These are phyloP conservation scores for Mucor plumbeus DNA, from an alignment of 371 early-diverging fungal species.

Conservation along the genomic window DNA sequence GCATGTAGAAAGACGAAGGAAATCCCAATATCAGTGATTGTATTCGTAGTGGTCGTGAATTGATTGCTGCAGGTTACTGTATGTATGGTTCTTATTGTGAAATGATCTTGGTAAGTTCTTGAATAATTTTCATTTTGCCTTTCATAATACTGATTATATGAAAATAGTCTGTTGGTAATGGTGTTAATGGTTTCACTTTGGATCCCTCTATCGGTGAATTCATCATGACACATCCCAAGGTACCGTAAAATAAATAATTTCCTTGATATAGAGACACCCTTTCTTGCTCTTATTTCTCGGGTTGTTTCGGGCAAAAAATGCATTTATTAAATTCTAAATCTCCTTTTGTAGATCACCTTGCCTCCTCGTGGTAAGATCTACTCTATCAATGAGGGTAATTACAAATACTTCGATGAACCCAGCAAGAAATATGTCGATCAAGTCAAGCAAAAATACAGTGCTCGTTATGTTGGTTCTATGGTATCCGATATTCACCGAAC, in stretches of 20 bases:
- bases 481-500: constrained; percentile 99
- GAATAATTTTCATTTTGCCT: neutral
- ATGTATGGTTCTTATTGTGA: constrained; percentile 94
- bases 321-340: too few species aligned
- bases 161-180: constrained; percentile 81
- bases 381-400: constrained; percentile 98
- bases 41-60: constrained; percentile 90
- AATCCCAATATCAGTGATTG: constrained; percentile 71
- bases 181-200: constrained; percentile 96
- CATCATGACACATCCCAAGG: constrained; percentile 92
- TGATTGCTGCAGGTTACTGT: constrained; percentile 96
- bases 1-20: constrained; percentile 46
- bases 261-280: neutral
- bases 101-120: constrained; percentile 65
- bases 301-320: neutral
- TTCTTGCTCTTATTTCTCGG: constrained; percentile 5
- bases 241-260: constrained; percentile 30
- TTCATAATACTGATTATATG: constrained; percentile 18
- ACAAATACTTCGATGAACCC: constrained; percentile 89
- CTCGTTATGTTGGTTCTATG: constrained; percentile 98
- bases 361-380: constrained; percentile 95
- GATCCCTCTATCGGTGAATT: constrained; percentile 98
- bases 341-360: constrained; percentile 61
- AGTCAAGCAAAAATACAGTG: constrained; percentile 92
- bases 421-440: constrained; percentile 88